Conservation (phyloP, 2,329 filamentous ascomycete species). For the Aspergillus bombycis region DNA sequence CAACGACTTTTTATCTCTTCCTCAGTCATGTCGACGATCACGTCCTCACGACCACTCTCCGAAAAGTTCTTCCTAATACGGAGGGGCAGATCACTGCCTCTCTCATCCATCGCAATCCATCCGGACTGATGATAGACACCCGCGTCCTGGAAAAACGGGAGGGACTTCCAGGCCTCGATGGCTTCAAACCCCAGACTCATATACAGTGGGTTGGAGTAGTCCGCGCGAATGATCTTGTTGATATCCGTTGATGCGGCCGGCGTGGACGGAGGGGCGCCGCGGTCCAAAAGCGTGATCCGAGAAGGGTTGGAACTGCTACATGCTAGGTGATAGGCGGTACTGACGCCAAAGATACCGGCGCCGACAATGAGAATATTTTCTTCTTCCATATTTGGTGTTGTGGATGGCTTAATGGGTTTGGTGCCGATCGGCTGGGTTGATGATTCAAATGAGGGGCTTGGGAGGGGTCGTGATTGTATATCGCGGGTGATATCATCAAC, state of each 20-base stretch:
- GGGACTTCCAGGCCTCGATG: conserved; percentile 62
- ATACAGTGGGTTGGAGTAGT: conserved; percentile 68
- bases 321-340: conserved; percentile 66
- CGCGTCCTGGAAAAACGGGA: conserved; percentile 59
- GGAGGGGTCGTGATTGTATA: not conserved
- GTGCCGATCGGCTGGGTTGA: not conserved
- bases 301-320: conserved; percentile 52
- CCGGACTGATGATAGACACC: conserved; percentile 62
- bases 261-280: conserved; percentile 53
- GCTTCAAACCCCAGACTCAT: conserved; percentile 67
- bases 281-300: conserved; percentile 61
- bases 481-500: not conserved
- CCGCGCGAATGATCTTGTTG: conserved; percentile 72
- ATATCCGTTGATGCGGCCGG: conserved; percentile 70
- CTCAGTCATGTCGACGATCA: conserved; percentile 48
- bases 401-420: not conserved
- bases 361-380: conserved; percentile 59
- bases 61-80: conserved; percentile 59
- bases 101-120: conserved; percentile 60
- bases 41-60: conserved; percentile 46
- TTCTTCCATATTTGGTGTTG: conserved; percentile 15
- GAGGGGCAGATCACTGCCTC: conserved; percentile 50
- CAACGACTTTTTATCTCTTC: conserved; percentile 45
- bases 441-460: not conserved
- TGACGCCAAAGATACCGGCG: conserved; percentile 67